Base-by-base conservation (phyloP, 1,139 yeast genomes). In the Candida glucosophila region DNA sequence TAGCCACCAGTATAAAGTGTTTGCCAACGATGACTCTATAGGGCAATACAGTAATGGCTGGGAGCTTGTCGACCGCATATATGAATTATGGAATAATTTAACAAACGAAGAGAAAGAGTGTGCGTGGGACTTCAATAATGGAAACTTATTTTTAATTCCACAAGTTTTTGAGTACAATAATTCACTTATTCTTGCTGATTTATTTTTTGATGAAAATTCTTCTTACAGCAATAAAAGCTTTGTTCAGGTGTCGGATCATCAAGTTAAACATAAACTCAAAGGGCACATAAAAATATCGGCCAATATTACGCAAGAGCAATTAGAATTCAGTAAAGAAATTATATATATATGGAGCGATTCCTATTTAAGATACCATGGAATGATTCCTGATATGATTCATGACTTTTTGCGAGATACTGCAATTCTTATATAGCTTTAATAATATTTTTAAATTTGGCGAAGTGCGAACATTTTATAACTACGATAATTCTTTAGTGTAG, bases 291-390 rank as follows among this genome's bases (percentile, higher is more conserved):
- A 40, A 23, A 21, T 41, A 13, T 33, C 35, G 9, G 33, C 31
- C 3, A 32, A 35, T n/a, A 27, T 33, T 7, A 35, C 38, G 7
- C 24, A 32, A 9, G 31, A 27, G 14, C 34, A 33, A 21, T 28
- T 44, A 5, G 30, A 32, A 5, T 33, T 35, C 14, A 45, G 53
- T 22, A 36, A 37, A 20, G 44, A 38, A 7, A 36, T 49, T 23
- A 34, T 51, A 1, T 10, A 20, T 1, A 32, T 45, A 5, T 54
- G 59, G 59, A 20, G 37, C 5, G 32, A 35, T 2, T 38, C 47
- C 3, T 49, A 19, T 23, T 31, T 20, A 19, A 39, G 36, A 16
- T 30, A 33, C 36, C 46, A 33, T 17, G 34, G 33, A 7, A 11
- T 14, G 10, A 14, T 34, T 4, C 38, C 38, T 9, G 22, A 21